These are phyloP conservation scores for Geranium incanum DNA, from an alignment of 441 rosid species.

Conservation along the genomic window DNA sequence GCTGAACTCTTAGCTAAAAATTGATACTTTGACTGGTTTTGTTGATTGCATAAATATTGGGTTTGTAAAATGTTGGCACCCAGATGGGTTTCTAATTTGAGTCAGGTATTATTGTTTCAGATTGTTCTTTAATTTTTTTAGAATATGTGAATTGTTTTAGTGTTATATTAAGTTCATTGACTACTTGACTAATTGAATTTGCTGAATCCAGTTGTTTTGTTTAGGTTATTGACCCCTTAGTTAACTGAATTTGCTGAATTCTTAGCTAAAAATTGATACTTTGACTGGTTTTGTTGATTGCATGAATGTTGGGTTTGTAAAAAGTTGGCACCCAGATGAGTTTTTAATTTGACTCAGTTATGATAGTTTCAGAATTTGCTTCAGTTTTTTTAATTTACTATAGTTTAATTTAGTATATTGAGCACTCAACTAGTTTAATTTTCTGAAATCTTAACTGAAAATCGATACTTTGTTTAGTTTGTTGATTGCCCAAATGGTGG, in stretches of 20 bases:
- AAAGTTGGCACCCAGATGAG: background rate
- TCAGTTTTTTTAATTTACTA: background rate
- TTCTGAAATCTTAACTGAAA: background rate
- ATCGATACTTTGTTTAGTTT: no score
- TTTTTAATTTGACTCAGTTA: conserved; percentile 58
- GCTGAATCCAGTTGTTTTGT: background rate
- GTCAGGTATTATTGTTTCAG: conserved; percentile 42
- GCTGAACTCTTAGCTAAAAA: background rate
- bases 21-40: background rate
- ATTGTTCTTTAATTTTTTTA: background rate
- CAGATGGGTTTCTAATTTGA: conserved; percentile 26
- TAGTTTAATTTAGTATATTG: background rate
- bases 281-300: conserved; percentile 1
- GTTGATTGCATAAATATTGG: background rate
- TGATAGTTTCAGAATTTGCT: background rate
- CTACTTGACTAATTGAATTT: background rate
- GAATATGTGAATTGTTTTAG: background rate
- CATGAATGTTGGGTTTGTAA: background rate
- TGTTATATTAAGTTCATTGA: background rate
- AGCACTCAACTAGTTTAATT: no score
- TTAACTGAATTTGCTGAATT: no score
- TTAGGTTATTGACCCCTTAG: no score
- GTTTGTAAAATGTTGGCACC: background rate
- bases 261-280: background rate
- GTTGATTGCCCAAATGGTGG: background rate